These are phyloP conservation scores for Amanita thiersii DNA, from an alignment of 768 basidiomycete genomes.

Conservation along the genomic window DNA sequence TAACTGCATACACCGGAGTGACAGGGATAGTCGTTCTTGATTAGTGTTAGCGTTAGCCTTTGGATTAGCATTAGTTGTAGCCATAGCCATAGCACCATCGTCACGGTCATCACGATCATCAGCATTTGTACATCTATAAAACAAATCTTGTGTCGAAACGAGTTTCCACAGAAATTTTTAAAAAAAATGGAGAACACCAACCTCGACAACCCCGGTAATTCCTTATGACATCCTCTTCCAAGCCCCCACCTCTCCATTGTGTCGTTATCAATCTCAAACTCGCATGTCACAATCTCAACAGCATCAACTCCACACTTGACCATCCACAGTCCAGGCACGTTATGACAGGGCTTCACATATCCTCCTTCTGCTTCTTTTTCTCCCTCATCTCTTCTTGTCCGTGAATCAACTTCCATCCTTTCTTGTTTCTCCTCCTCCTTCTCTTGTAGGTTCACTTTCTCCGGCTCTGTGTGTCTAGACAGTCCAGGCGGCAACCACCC, in stretches of 20 bases:
- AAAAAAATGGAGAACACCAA: background rate
- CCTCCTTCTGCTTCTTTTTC: background rate
- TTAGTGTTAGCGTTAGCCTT: too few species aligned
- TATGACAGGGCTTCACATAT: conserved; percentile 23
- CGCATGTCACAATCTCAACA: conserved; percentile 24
- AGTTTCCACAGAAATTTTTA: too few species aligned
- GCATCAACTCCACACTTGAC: conserved; percentile 21
- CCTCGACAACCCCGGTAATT: conserved; percentile 6
- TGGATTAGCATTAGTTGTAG: too few species aligned
- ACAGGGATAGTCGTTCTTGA: conserved; percentile 24
- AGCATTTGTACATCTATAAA: too few species aligned
- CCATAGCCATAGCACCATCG: too few species aligned
- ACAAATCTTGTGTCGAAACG: too few species aligned
- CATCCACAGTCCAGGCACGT: conserved; percentile 35
- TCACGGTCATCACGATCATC: too few species aligned
- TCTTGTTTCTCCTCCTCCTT: too few species aligned
- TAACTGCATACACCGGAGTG: conserved; percentile 25
- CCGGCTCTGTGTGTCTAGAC: too few species aligned
- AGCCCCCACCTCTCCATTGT: conserved; percentile 27
- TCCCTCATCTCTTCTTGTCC: background rate
- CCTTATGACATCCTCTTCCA: conserved; percentile 12
- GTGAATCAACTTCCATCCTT: background rate
- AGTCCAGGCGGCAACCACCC: too few species aligned
- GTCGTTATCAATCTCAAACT: conserved; percentile 27
- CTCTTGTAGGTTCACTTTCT: too few species aligned